Base-by-base conservation (phyloP, 2,329 filamentous ascomycete genomes). In the Trichoderma sp. region DNA sequence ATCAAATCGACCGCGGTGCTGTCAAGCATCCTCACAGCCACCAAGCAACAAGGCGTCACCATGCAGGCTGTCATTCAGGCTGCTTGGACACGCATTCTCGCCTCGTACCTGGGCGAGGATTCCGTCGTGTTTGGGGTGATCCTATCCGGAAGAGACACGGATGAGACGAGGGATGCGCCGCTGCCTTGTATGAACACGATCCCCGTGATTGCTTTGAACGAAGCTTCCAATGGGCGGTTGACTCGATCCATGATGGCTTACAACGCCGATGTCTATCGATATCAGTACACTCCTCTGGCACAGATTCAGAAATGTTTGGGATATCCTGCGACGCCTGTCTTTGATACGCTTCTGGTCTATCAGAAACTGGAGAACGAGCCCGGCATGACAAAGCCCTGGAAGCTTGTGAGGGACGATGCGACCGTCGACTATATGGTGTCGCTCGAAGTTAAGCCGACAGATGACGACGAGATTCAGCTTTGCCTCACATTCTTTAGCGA, bases 101-200 rank as follows among this genome's bases (percentile, higher is more conserved):
- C 90, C 0, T 85, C 88, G 0, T 97, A 97, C 71, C 83, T 88
- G 15, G 93, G 92, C 1, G 92, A 97, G 72, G 72, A 78, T 3
- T 83, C 83, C 6, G 88, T 95, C 0, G 88, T 89, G 0, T 96
- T 95, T 73, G 94, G 93, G 0, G 82, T 90, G 15, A 91, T 93
- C 0, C 80, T 97, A 7, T 93, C 93, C 9, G 92, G 92, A 1
- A 82, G 92, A 41, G 87, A 83, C 3, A 82, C 82, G 0, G 82
- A 88, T 4, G 79, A 82, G n/a, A 85, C 88, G 0, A 80, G 83
- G 19, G 73, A 81, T 6, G 83, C 85, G 5, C 82, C 86, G 0
- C 91, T 97, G 59, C 93, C 94, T 0, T 94, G 90, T 72, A 86
- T 97, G 63, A 88, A 89, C 0, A 97, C 93, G 0, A 75, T 97